A percentile compares a stretch with the other conserved stretches of the same genome.
phyloP scores from a whole-genome alignment of 257 asterid genomes.

The Catharanthus roseus region DNA sequence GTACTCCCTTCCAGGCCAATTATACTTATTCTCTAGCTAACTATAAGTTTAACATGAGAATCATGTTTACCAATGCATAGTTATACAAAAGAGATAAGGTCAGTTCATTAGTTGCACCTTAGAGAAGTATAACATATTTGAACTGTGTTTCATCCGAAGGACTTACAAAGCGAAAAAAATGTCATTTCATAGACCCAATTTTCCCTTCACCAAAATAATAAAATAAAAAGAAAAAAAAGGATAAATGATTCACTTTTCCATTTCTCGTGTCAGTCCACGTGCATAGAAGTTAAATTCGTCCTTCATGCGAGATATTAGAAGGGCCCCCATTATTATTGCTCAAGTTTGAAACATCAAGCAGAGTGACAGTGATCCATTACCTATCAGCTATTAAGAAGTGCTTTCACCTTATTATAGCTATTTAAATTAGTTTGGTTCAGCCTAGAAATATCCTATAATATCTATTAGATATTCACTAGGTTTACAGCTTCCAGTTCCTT shows the following conservation, averaged over 20 bases:
- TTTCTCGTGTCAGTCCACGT: not conserved
- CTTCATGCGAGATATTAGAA: not conserved
- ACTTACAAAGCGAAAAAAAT: not conserved
- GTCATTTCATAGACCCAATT: not conserved
- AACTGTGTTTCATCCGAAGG: not conserved
- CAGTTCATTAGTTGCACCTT: not conserved
- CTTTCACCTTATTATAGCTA: not conserved
- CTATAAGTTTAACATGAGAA: not conserved
- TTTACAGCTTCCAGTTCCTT: not conserved
- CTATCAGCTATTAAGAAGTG: not conserved
- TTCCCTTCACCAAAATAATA: too few relatives aligned
- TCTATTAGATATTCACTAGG: not conserved
- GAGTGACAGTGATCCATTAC: not conserved
- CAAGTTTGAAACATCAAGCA: not conserved
- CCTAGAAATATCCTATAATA: not conserved
- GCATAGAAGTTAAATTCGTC: not conserved
- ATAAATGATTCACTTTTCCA: not conserved
- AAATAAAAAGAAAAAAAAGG: not conserved
- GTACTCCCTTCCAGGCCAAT: not conserved
- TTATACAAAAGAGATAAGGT: not conserved
- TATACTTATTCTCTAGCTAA: not conserved
- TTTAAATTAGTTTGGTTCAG: not conserved
- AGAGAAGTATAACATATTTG: not conserved
- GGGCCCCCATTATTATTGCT: too few relatives aligned
- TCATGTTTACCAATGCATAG: not conserved